Evolutionary conservation across 2,329 filamentous ascomycete genomes (phyloP), one percentile per base, ranked within the genome.

Genomic region (Colletotrichum costaricense): DNA sequence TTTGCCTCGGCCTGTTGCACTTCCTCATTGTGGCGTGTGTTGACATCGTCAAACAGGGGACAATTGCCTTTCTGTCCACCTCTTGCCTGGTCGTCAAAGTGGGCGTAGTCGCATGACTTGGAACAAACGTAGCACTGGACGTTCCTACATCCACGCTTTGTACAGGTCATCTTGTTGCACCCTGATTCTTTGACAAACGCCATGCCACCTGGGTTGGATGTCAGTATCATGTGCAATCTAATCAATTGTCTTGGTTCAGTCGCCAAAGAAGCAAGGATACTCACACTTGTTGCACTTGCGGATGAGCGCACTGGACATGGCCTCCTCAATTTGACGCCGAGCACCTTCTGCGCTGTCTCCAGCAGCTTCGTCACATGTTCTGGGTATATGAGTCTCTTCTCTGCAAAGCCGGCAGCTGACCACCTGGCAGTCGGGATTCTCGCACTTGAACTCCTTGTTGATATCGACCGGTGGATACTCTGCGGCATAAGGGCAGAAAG

Each of bases 141-240:
- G 57, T 90, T 88, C 2, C 68, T 5, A 72, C 90, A 92, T 1
- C 83, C 82, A 54, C 78, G 63, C n/a, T 88, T 87, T 0, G 89
- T 85, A 80, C 95, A 97, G 0, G 81, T 87, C 89, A 97, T 94
- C 82, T 95, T 95, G 83, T 97, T 97, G 84, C 95, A 97, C 3
- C 95, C 95, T 38, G 85, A 80, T 46, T 92, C 89, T 79, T 97
- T 97, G 80, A 97, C 88, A 77, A 96, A 97, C 0, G 92, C 90
- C n/a, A 90, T 89, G n/a, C 87, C 85, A 82, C 93, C 87, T 88
- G 24, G 0, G 14, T 62, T 3, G 26, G 3, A 58, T 11, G 76
- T 79, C 52, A 78, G 73, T 16, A 55, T n/a, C 19, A 9, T 5
- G 24, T 3, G 26, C 6, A 35, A 12, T n/a, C 7, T 67, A n/a